Conservation (phyloP, 345 rosid species). For the Nephelium lappaceum region DNA sequence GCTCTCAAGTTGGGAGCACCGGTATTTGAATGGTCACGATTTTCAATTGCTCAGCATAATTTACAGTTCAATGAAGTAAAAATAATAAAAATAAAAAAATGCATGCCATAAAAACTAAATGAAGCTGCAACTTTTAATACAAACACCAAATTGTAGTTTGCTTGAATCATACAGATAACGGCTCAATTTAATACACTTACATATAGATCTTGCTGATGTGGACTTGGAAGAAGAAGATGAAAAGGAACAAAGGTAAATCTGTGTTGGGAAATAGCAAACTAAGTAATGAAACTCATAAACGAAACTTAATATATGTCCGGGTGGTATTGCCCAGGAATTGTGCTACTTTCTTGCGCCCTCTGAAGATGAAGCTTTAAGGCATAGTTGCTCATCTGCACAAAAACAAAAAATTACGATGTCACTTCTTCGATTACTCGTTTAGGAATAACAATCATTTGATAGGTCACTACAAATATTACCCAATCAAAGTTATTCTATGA, state of each 20-base stretch:
- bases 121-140: conserved; percentile 11
- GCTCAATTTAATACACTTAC: conserved; percentile 12
- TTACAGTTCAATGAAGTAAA: not conserved
- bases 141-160: not conserved
- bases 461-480: not conserved
- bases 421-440: not conserved
- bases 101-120: not conserved
- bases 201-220: not conserved
- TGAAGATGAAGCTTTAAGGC: conserved; percentile 53
- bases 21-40: not conserved
- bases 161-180: not conserved
- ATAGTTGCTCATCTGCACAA: conserved; percentile 50
- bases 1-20: no score
- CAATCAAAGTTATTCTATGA: not conserved
- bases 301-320: conserved; percentile 33
- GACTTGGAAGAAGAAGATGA: not conserved
- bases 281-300: not conserved
- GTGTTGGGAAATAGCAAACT: not conserved
- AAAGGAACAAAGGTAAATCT: not conserved
- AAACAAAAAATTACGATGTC: conserved; percentile 16
- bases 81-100: not conserved
- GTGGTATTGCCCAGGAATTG: conserved; percentile 34
- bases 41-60: not conserved
- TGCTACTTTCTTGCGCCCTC: conserved; percentile 40
- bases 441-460: not conserved